These are phyloP conservation scores for Aspergillus sp. DNA, from an alignment of 2,329 filamentous ascomycete species.

Conservation along the genomic window DNA sequence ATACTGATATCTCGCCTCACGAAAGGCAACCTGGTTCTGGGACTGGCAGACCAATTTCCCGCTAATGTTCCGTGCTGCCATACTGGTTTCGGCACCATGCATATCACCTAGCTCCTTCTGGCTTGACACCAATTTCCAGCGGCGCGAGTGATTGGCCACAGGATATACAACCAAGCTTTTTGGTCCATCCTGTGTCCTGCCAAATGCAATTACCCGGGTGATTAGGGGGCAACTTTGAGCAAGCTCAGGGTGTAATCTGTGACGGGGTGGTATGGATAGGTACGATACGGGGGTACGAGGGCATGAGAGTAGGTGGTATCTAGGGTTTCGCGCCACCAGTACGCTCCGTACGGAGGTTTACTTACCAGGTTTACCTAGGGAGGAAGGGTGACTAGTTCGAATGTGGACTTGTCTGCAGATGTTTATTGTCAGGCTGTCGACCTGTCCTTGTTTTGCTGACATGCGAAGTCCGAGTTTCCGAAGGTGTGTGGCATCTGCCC, in stretches of 20 bases:
- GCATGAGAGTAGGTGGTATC: neutral
- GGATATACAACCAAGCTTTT: conserved; percentile 26
- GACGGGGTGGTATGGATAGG: neutral
- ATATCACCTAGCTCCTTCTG: conserved; percentile 8
- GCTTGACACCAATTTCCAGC: neutral
- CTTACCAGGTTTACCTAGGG: neutral
- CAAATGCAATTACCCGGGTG: conserved; percentile 2
- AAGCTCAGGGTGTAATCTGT: neutral
- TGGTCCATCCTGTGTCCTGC: conserved; percentile 9
- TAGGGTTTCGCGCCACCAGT: neutral
- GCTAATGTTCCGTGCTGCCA: conserved; percentile 17
- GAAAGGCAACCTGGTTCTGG: neutral
- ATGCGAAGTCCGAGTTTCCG: neutral
- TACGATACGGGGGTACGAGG: neutral
- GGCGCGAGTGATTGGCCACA: conserved; percentile 14
- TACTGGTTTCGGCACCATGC: conserved; percentile 23
- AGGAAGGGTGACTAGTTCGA: conserved; percentile 9
- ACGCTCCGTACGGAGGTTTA: neutral
- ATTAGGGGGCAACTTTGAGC: neutral
- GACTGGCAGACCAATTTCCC: neutral
- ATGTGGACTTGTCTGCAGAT: conserved; percentile 12
- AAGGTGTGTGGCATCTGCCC: neutral
- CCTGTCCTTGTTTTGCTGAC: neutral
- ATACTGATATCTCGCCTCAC: neutral
- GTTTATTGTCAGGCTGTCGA: neutral